These are phyloP conservation scores for Guadua angustifolia DNA, from an alignment of 176 grass and related monocot species.

Conservation along the genomic window DNA sequence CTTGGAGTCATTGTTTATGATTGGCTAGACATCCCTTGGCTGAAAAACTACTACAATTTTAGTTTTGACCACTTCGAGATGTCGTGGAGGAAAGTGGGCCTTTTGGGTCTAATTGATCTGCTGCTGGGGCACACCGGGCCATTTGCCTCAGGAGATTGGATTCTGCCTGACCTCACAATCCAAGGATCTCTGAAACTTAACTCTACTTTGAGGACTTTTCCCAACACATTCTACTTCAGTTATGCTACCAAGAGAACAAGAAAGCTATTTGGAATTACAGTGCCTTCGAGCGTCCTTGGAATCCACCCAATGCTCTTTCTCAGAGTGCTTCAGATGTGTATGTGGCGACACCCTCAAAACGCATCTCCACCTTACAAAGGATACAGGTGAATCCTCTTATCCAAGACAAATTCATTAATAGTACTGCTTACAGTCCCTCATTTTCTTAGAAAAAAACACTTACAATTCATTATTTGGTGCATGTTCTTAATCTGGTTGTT, in stretches of 20 bases:
- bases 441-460: not conserved
- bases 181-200: slow-evolving; percentile 83
- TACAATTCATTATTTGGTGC: not conserved
- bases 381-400: slow-evolving; percentile 66
- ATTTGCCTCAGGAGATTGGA: slow-evolving; percentile 90
- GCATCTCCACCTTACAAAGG: slow-evolving; percentile 86
- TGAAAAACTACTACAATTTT: slow-evolving; percentile 97
- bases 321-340: slow-evolving; percentile 95
- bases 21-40: slow-evolving; percentile 87
- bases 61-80: slow-evolving; percentile 96
- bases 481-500: slow-evolving; percentile 1
- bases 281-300: slow-evolving; percentile 84
- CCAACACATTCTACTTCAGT: slow-evolving; percentile 96
- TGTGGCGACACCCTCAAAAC: slow-evolving; percentile 71
- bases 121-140: slow-evolving; percentile 76
- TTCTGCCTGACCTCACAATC: slow-evolving; percentile 91
- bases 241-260: slow-evolving; percentile 95
- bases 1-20: slow-evolving; percentile 91
- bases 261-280: slow-evolving; percentile 75
- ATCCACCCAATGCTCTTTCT: slow-evolving; percentile 95
- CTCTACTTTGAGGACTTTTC: slow-evolving; percentile 68
- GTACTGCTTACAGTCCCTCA: not conserved
- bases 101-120: slow-evolving; percentile 76
- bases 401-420: not conserved
- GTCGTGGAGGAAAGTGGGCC: slow-evolving; percentile 76